Conservation (phyloP, 106 monocot species). For the Dioscorea zingiberensis region DNA sequence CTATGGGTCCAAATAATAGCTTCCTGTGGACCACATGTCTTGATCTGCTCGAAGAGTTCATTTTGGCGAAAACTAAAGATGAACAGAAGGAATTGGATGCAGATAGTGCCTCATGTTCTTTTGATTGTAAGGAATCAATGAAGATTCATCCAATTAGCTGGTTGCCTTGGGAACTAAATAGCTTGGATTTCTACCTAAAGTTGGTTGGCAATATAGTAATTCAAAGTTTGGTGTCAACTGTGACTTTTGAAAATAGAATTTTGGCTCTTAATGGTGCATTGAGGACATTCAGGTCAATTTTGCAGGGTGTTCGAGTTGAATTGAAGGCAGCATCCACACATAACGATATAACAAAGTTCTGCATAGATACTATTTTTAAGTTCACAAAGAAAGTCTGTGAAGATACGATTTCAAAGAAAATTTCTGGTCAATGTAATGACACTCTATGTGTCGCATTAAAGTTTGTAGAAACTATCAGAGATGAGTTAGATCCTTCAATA, state of each 20-base stretch:
- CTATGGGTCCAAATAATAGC: conserved; percentile 19
- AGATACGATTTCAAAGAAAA: conserved; percentile 8
- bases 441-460: conserved; percentile 18
- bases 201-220: conserved; percentile 22
- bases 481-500: conserved; percentile 29
- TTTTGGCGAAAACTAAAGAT: conserved; percentile 22
- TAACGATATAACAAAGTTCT: conserved; percentile 13
- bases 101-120: neutral
- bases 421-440: conserved; percentile 12
- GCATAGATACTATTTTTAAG: conserved; percentile 15
- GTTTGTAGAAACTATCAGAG: conserved; percentile 28
- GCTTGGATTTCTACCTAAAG: conserved; percentile 30
- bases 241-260: conserved; percentile 19
- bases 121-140: conserved; percentile 6
- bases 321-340: conserved; percentile 4
- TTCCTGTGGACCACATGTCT: conserved; percentile 43
- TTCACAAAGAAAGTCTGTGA: conserved; percentile 29
- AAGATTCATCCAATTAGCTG: conserved; percentile 30
- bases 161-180: conserved; percentile 43
- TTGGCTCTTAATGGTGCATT: conserved; percentile 21
- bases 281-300: conserved; percentile 35
- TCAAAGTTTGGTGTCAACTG: conserved; percentile 9
- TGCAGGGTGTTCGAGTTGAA: conserved; percentile 36
- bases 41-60: conserved; percentile 38
- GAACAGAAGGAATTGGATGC: conserved; percentile 1